phyloP scores from a whole-genome alignment of 306 rosid genomes.

The Pyrus bretschneideri region DNA sequence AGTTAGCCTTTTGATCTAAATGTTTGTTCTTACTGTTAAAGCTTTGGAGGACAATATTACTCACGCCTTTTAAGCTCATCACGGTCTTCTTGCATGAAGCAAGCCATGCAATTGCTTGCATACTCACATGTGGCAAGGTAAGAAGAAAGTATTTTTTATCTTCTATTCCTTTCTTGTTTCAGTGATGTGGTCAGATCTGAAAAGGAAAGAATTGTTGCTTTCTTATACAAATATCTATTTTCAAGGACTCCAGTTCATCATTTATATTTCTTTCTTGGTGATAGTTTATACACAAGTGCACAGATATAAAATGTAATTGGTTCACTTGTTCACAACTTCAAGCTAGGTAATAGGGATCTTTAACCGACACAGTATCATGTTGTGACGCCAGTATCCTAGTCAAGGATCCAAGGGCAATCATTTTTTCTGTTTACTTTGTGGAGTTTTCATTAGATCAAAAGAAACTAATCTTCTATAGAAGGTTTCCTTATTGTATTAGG shows the following conservation, averaged over 20 bases:
- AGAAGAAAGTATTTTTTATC: not conserved
- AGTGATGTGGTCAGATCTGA: slow-evolving; percentile 6
- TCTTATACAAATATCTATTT: not conserved
- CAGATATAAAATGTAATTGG: not conserved
- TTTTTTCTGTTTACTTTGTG: not conserved
- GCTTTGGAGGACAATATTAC: slow-evolving; percentile 87
- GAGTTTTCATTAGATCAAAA: not conserved
- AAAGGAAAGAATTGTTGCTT: not conserved
- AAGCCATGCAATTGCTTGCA: slow-evolving; percentile 92
- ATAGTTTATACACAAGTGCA: not conserved
- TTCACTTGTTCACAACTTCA: not conserved
- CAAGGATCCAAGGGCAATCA: not conserved
- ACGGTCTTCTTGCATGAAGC: slow-evolving; percentile 92
- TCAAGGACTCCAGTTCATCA: not conserved
- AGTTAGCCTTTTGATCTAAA: slow-evolving; percentile 18
- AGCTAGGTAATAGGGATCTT: not conserved
- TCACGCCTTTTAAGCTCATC: slow-evolving; percentile 94
- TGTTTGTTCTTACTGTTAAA: slow-evolving; percentile 35
- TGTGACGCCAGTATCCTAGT: not conserved
- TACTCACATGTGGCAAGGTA: slow-evolving; percentile 91
- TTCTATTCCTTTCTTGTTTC: slow-evolving; percentile 6
- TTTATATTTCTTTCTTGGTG: not conserved
- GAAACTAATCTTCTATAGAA: not conserved
- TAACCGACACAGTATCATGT: not conserved
- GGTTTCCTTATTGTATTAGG: not conserved